Percentiles rank a stretch among this genome's conserved stretches.
Evolutionary conservation across 257 asterid genomes (phyloP).

Genomic region (Euphrasia confusa): DNA sequence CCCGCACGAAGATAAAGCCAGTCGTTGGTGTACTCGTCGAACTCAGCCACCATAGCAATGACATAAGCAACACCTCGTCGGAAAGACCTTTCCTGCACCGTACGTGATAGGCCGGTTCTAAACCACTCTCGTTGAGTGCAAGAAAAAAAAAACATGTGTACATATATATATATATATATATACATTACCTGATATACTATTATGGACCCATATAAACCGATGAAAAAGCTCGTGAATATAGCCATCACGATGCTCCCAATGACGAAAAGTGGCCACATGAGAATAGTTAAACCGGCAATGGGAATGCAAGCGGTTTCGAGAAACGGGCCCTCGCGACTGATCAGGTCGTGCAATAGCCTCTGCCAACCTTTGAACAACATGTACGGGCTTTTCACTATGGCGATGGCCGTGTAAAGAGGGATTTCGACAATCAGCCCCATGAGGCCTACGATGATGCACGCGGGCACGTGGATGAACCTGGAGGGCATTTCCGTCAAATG

Average conservation of each 20-base stretch:
- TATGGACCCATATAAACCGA: constrained; percentile 76
- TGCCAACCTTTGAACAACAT: constrained; percentile 97
- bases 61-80: constrained; percentile 70
- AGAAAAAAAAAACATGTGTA: not conserved
- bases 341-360: constrained; percentile 70
- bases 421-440: constrained; percentile 78
- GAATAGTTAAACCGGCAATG: constrained; percentile 81
- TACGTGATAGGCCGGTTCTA: not conserved
- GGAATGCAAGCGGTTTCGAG: constrained; percentile 95
- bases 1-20: constrained; percentile 96
- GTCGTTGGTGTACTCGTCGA: constrained; percentile 93
- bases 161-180: constrained; percentile 7
- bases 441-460: constrained; percentile 73
- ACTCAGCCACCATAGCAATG: constrained; percentile 91
- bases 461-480: constrained; percentile 84
- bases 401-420: constrained; percentile 79
- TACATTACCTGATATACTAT: constrained; percentile 77
- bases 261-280: constrained; percentile 91
- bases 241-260: constrained; percentile 73
- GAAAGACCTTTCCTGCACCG: constrained; percentile 74
- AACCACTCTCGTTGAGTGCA: not conserved
- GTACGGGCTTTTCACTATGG: constrained; percentile 74
- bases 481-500: constrained; percentile 18
- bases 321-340: constrained; percentile 94
- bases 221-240: constrained; percentile 67